Evolutionary conservation across 371 early-diverging fungal species (phyloP).

Genomic region (Coemansia sp.): DNA sequence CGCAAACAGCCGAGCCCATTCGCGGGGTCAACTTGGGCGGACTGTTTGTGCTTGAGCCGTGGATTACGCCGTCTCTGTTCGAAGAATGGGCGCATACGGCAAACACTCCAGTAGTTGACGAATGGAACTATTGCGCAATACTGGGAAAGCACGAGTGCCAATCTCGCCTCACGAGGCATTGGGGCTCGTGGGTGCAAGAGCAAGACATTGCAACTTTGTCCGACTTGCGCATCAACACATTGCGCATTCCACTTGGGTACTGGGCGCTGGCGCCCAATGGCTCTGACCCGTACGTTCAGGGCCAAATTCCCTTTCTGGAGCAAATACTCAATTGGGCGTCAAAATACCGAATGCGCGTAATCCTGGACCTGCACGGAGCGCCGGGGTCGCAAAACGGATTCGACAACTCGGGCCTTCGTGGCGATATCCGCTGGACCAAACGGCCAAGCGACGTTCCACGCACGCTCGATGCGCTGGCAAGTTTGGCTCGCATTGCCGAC

Average conservation of each 20-base stretch:
- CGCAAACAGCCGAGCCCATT: conserved; percentile 8
- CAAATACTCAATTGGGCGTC: conserved; percentile 59
- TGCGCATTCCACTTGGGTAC: conserved; percentile 76
- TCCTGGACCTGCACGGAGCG: conserved; percentile 64
- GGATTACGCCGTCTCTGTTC: conserved; percentile 71
- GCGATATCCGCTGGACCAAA: conserved; percentile 46
- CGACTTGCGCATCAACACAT: conserved; percentile 65
- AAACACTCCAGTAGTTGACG: conserved; percentile 56
- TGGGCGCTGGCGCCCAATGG: conserved; percentile 64
- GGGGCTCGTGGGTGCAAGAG: conserved; percentile 67
- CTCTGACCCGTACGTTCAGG: conserved; percentile 63
- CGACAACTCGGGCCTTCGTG: conserved; percentile 48
- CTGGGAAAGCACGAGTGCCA: conserved; percentile 63
- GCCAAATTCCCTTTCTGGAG: conserved; percentile 55
- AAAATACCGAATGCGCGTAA: conserved; percentile 59
- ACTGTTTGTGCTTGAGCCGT: conserved; percentile 68
- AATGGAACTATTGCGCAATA: conserved; percentile 62
- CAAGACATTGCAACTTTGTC: conserved; percentile 63
- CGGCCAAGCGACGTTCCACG: conserved; percentile 15
- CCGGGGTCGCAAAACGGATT: conserved; percentile 61
- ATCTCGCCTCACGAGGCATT: conserved; percentile 59
- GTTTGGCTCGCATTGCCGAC: conserved; percentile 40
- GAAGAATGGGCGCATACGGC: conserved; percentile 55
- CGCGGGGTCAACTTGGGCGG: conserved; percentile 69
- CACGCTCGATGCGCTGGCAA: conserved; percentile 30